Evolutionary conservation across 306 rosid species (phyloP), one percentile per base, ranked within the genome.

Genomic region (Calophaca sinica): DNA sequence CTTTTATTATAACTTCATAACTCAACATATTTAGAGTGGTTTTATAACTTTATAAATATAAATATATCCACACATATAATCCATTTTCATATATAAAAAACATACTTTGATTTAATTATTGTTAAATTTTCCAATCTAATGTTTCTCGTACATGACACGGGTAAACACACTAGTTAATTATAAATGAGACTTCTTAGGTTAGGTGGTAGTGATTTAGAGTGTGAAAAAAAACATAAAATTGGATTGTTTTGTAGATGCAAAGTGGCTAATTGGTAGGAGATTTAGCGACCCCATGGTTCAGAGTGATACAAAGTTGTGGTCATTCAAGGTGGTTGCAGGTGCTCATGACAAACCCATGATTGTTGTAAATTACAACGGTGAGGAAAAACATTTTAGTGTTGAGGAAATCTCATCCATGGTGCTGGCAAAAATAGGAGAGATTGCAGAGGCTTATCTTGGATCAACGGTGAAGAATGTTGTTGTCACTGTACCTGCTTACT

Each of bases 241-340:
- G 42, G 8, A 42, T 33, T 60, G 28, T 60, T 33, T 35, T 59
- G 32, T 26, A 76, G 96, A 86, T 72, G 89, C 85, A 0, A 90
- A 90, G 80, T 53, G 90, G 61, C 67, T 88, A 80, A 88, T 88
- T 48, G 96, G 89, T n/a, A 90, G 89, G 82, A 88, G 79, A 60
- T 85, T 73, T 28, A 70, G 44, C 2, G 89, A 89, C 1, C 6
- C 88, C 0, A 3, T 77, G 1, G 88, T 88, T 12, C 88, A 88
- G 72, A 78, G 65, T 54, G 93, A 90, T 48, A 74, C 69, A 42
- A 86, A 82, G 80, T 41, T 51, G 0, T 88, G 88, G 91, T 90
- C 93, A 2, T 88, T 86, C 75, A 63, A 82, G 63, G 69, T 86
- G 9, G 68, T 53, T 39, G 5, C 77, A 0, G 81, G 73, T 4